Conservation (phyloP, 805 yeast genomes). For the Yarrowia osloensis region DNA sequence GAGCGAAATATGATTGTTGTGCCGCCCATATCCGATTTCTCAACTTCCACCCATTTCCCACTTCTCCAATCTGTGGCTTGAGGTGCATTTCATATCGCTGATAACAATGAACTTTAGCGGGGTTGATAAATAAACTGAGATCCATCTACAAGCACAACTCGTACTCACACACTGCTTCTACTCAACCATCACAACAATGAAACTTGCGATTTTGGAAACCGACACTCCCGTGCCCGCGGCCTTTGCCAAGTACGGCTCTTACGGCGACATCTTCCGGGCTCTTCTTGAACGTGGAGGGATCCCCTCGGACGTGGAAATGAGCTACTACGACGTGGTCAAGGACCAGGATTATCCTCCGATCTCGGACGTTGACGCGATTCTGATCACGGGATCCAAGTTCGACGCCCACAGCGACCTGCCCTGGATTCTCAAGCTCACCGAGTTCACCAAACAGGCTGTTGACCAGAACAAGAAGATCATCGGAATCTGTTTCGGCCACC, state of each 20-base stretch:
- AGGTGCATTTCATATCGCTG: not conserved
- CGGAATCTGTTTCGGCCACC: slow-evolving; percentile 87
- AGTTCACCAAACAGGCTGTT: slow-evolving; percentile 36
- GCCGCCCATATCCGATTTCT: too few relatives aligned
- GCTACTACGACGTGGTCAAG: slow-evolving; percentile 40
- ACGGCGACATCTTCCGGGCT: slow-evolving; percentile 41
- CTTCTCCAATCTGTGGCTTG: slow-evolving; percentile 9
- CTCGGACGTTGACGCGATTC: slow-evolving; percentile 40
- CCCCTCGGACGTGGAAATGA: slow-evolving; percentile 32
- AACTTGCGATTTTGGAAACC: slow-evolving; percentile 43
- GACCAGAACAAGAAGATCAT: slow-evolving; percentile 36
- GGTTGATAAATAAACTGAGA: not conserved
- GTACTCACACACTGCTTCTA: not conserved
- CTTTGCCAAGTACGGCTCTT: slow-evolving; percentile 39
- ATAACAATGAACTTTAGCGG: not conserved
- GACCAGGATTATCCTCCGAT: slow-evolving; percentile 39
- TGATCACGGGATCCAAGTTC: slow-evolving; percentile 46
- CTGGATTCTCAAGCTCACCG: slow-evolving; percentile 45
- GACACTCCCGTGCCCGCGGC: slow-evolving; percentile 41
- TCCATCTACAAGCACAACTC: too few relatives aligned
- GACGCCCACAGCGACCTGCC: slow-evolving; percentile 42
- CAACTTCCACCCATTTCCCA: too few relatives aligned
- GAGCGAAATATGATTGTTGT: not conserved
- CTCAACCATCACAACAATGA: not conserved
- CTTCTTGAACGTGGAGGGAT: slow-evolving; percentile 40